Evolutionary conservation across 495 filamentous ascomycete genomes (phyloP).

Genomic region (Cercophora scortea): DNA sequence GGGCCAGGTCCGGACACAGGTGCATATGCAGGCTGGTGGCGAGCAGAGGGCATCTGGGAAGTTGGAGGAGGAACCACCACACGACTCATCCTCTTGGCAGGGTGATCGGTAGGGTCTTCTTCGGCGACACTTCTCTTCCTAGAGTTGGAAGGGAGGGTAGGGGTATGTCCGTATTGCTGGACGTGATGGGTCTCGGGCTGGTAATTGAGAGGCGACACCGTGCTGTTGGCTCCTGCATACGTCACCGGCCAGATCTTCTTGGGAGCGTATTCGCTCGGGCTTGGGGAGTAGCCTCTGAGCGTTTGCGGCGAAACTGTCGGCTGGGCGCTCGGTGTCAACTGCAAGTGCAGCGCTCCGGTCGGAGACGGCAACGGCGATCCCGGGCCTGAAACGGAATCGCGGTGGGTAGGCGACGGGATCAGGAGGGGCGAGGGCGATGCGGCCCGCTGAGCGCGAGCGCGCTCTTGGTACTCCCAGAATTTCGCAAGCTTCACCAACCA

Average conservation of each 20-base stretch:
- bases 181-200: constrained; percentile 36
- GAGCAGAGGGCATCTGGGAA: background rate
- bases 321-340: constrained; percentile 20
- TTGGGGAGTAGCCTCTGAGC: constrained; percentile 22
- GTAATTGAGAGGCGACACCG: background rate
- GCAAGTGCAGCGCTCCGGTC: constrained; percentile 29
- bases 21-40: too few species aligned
- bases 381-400: constrained; percentile 21
- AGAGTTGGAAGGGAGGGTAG: constrained; percentile 23
- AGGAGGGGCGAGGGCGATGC: constrained; percentile 25
- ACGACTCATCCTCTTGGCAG: constrained; percentile 54
- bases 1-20: too few species aligned
- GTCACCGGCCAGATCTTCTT: constrained; percentile 24
- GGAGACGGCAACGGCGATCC: constrained; percentile 40
- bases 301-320: constrained; percentile 15
- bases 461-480: constrained; percentile 74
- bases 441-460: constrained; percentile 30
- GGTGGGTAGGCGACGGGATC: constrained; percentile 29
- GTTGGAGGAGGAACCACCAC: constrained; percentile 7
- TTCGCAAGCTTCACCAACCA: constrained; percentile 77
- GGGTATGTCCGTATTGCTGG: constrained; percentile 40
- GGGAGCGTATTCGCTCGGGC: constrained; percentile 8
- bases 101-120: constrained; percentile 52
- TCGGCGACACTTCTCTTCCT: constrained; percentile 70
- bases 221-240: constrained; percentile 26